Conservation (phyloP, 768 basidiomycete species). For the Cyclocybe aegerita region DNA sequence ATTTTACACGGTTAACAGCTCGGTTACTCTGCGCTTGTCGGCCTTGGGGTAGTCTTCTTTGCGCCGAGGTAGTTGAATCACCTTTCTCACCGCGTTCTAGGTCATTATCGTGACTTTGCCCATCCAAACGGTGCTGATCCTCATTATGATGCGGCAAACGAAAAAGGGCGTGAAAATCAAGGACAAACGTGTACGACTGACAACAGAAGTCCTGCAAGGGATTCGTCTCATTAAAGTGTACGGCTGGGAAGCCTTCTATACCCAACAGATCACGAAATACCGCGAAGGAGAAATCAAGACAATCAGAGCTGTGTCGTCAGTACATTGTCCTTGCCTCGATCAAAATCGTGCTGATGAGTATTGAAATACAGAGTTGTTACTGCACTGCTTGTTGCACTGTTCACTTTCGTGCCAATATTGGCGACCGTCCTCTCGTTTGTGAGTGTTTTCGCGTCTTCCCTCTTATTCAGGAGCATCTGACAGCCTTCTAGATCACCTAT, state of each 20-base stretch:
- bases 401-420: slow-evolving; percentile 51
- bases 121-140: slow-evolving; percentile 50
- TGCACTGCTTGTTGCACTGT: slow-evolving; percentile 39
- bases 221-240: slow-evolving; percentile 68
- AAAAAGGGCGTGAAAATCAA: slow-evolving; percentile 62
- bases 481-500: slow-evolving; percentile 53
- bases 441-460: slow-evolving; percentile 16
- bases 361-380: slow-evolving; percentile 29
- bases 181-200: slow-evolving; percentile 63
- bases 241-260: slow-evolving; percentile 57
- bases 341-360: not conserved
- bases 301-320: slow-evolving; percentile 38
- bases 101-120: slow-evolving; percentile 57
- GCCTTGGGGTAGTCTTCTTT: slow-evolving; percentile 36
- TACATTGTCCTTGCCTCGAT: not conserved
- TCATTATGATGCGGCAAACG: slow-evolving; percentile 51
- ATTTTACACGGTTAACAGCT: slow-evolving; percentile 33
- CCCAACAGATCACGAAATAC: slow-evolving; percentile 37
- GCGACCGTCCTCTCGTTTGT: slow-evolving; percentile 54
- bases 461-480: not conserved
- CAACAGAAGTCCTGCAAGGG: slow-evolving; percentile 67
- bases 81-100: slow-evolving; percentile 18
- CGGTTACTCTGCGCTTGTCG: slow-evolving; percentile 70
- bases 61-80: no score
- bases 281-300: slow-evolving; percentile 39